Base-by-base conservation (phyloP, 371 early-diverging fungal species). In the Mortierella sp. region DNA sequence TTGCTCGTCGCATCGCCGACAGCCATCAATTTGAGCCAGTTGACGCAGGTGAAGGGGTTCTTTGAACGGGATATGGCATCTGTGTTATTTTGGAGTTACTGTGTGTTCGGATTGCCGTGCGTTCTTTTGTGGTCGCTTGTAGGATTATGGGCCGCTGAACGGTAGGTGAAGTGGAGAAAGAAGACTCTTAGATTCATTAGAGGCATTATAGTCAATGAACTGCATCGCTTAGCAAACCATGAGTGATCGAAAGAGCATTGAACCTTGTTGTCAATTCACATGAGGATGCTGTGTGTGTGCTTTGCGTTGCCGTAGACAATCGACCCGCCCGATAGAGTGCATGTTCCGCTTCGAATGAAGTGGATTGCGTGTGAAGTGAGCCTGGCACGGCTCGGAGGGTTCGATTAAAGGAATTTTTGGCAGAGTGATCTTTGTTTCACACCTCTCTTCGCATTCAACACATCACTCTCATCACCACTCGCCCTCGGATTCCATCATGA, bases 71-170 rank as follows among this genome's bases (percentile, higher is more conserved):
- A 86, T 54, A 86, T 88, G 87, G 61, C 86, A 0, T 79, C 70
- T 21, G 79, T 88, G 25, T 51, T 88, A 29, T 85, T 88, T 54
- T 86, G 86, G 86, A 85, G 83, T 51, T 88, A 88, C 54, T 86
- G 86, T 8, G 76, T 88, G 17, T 55, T 84, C 27, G 85, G 85
- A 53, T 64, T 84, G 2, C 86, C 88, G 8, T 70, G 83, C 14
- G 78, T 86, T 50, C 80, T 85, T 9, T 60, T 81, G 9, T 77
- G 82, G 50, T 84, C 86, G 19, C 80, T 86, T 64, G 57, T 81
- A 16, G 85, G 83, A 9, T 63, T 87, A 22, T 65, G 69, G 67
- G 71, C 67, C 22, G 74, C 73, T 22, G 61, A 56, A 21, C 60
- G 71, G 43, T 57, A 46, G 27, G 21, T 34, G 3, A 2, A 21